phyloP scores from a whole-genome alignment of 2,329 filamentous ascomycete genomes.

The Delphinella strobiligena region DNA sequence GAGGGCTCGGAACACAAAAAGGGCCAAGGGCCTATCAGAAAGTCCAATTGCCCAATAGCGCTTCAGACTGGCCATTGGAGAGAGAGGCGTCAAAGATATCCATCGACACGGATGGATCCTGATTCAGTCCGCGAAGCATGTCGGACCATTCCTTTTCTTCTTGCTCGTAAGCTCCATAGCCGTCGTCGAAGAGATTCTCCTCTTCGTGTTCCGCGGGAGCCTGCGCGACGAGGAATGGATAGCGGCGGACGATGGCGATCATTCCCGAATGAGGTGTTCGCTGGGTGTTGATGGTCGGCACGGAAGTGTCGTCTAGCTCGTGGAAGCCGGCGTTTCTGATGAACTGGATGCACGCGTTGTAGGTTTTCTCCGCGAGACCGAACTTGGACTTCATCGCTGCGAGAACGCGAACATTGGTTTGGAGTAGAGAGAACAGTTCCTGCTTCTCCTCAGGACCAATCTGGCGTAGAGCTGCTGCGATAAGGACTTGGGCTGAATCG shows the following conservation, averaged over 20 bases:
- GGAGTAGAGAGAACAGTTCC: neutral
- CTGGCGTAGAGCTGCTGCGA: neutral
- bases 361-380: neutral
- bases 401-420: neutral
- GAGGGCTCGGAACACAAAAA: no score
- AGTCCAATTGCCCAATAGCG: neutral
- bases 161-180: neutral
- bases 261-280: neutral
- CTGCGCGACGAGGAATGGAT: neutral
- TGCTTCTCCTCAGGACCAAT: neutral
- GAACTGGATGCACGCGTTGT: neutral
- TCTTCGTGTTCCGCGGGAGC: neutral
- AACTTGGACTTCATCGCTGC: neutral
- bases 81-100: neutral
- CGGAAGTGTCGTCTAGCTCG: neutral
- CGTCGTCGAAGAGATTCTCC: neutral
- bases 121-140: neutral
- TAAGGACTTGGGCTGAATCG: neutral
- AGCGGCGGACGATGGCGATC: neutral
- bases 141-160: neutral
- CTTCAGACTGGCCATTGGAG: neutral
- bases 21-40: no score
- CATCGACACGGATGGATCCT: neutral
- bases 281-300: neutral
- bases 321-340: neutral